These are phyloP conservation scores for Cladophialophora immunda DNA, from an alignment of 2,329 filamentous ascomycete species.

Conservation along the genomic window DNA sequence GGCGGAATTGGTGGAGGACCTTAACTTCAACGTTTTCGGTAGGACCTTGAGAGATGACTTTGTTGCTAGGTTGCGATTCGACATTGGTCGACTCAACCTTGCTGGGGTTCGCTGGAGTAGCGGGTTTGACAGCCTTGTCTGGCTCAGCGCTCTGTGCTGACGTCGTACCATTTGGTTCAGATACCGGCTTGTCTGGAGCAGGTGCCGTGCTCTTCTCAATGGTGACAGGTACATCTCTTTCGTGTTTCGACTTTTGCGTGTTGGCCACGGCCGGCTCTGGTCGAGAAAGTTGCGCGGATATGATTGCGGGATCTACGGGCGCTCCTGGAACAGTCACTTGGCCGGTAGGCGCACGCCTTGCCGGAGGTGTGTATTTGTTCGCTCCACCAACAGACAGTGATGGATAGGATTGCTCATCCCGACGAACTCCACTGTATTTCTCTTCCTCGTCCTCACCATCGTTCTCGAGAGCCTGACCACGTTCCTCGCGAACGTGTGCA, in stretches of 20 bases:
- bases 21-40: constrained; percentile 69
- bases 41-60: constrained; percentile 59
- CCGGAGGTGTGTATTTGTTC: constrained; percentile 90
- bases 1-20: constrained; percentile 69
- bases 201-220: constrained; percentile 15
- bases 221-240: constrained; percentile 5
- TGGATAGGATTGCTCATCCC: constrained; percentile 68
- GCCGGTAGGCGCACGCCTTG: constrained; percentile 78
- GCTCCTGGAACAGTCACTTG: constrained; percentile 78
- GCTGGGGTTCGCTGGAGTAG: constrained; percentile 47
- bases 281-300: constrained; percentile 78
- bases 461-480: constrained; percentile 71
- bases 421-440: constrained; percentile 93
- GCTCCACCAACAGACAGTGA: constrained; percentile 68
- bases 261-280: constrained; percentile 50
- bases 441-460: constrained; percentile 86
- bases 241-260: constrained; percentile 51
- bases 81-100: constrained; percentile 51
- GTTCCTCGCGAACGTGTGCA: constrained; percentile 88
- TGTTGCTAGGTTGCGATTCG: constrained; percentile 45
- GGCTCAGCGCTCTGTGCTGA: constrained; percentile 5
- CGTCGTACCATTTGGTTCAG: constrained; percentile 15
- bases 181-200: constrained; percentile 13
- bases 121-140: constrained; percentile 24
- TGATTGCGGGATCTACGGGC: constrained; percentile 87